These are phyloP conservation scores for Dittrichia graveolens DNA, from an alignment of 129 eudicot genomes.

Conservation along the genomic window DNA sequence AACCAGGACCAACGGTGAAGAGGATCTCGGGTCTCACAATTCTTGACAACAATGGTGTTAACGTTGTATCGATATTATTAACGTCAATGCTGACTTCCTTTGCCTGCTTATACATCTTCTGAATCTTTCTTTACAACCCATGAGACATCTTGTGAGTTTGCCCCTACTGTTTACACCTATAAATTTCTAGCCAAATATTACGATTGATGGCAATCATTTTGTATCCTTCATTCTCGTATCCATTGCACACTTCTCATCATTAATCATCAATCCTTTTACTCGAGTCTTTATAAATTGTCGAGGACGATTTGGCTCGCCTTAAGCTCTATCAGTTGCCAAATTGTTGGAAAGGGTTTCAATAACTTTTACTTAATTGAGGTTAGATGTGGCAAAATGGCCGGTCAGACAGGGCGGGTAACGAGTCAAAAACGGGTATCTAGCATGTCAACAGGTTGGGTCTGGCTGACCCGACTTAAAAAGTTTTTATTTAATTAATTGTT, in stretches of 20 bases:
- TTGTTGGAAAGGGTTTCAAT: neutral
- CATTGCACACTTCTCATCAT: neutral
- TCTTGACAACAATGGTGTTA: slow-evolving; percentile 95
- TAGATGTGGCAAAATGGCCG: neutral
- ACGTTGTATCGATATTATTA: slow-evolving; percentile 72
- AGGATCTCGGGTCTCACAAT: slow-evolving; percentile 77
- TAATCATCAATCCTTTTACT: slow-evolving; percentile 9
- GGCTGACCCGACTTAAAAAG: too few relatives aligned
- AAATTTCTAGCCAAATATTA: slow-evolving; percentile 2
- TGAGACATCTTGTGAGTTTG: slow-evolving; percentile 19
- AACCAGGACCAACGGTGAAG: slow-evolving; percentile 95
- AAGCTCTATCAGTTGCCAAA: neutral
- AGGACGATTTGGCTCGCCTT: neutral
- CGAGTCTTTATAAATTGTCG: neutral
- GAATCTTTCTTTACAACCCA: slow-evolving; percentile 16
- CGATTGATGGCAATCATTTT: slow-evolving; percentile 22
- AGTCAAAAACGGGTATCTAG: too few relatives aligned
- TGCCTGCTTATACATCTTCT: slow-evolving; percentile 62
- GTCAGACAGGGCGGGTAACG: too few relatives aligned
- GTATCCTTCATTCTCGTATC: slow-evolving; percentile 24
- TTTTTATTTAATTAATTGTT: too few relatives aligned
- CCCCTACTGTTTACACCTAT: neutral
- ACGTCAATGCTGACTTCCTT: slow-evolving; percentile 71
- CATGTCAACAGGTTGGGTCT: too few relatives aligned
- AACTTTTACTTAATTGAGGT: neutral